phyloP scores from a whole-genome alignment of 306 rosid species.

The Cicer bijugum region DNA sequence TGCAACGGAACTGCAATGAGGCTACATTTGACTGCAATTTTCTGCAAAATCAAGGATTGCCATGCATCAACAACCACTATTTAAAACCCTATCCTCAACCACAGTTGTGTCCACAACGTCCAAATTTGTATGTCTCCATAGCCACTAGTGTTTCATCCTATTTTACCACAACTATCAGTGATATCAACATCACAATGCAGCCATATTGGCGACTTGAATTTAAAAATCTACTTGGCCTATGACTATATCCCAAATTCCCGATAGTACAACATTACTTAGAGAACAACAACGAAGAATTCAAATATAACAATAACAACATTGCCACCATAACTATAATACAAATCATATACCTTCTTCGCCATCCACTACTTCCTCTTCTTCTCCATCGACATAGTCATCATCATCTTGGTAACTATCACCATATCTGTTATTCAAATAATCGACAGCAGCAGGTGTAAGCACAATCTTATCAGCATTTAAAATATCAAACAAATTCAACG shows the following conservation, averaged over 20 bases:
- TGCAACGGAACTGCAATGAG: too few species aligned
- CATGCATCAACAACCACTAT: too few species aligned
- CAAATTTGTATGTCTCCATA: neutral
- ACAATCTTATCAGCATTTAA: conserved; percentile 88
- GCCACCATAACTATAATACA: neutral
- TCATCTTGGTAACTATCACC: conserved; percentile 58
- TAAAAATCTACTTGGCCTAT: neutral
- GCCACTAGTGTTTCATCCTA: neutral
- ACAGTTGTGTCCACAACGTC: neutral
- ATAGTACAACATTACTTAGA: neutral
- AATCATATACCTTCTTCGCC: conserved; percentile 52
- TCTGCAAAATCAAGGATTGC: too few species aligned
- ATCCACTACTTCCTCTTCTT: conserved; percentile 41
- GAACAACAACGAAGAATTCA: neutral
- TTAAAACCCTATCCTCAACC: too few species aligned
- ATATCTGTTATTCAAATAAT: conserved; percentile 75
- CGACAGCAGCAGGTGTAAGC: conserved; percentile 71
- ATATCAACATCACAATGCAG: neutral
- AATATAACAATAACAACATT: neutral
- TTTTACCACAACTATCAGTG: neutral
- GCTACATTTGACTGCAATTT: too few species aligned
- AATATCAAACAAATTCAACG: conserved; percentile 81
- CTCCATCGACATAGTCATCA: conserved; percentile 48
- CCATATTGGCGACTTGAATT: neutral
- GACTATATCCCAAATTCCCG: too few species aligned